Conservation (phyloP, 805 yeast genomes). For the Yarrowia porcina region DNA sequence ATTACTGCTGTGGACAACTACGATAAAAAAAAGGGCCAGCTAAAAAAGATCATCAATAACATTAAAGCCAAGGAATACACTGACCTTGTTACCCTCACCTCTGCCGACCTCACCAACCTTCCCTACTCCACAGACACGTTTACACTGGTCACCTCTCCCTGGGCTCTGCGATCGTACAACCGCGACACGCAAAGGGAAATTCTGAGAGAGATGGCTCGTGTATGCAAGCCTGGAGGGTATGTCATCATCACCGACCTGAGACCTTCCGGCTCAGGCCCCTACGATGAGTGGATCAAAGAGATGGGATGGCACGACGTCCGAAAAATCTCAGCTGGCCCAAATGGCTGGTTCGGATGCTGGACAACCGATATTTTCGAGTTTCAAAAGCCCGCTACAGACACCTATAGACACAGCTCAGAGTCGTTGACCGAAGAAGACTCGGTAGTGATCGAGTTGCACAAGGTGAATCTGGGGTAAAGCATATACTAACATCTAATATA, state of each 20-base stretch:
- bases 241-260: conserved; percentile 10
- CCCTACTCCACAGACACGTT: conserved; percentile 10
- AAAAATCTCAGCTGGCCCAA: conserved; percentile 15
- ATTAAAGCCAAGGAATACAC: conserved; percentile 23
- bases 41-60: conserved; percentile 20
- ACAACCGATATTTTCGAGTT: background rate
- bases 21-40: conserved; percentile 10
- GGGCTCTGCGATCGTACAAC: background rate
- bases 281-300: conserved; percentile 13
- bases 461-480: background rate
- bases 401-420: conserved; percentile 11
- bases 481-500: background rate
- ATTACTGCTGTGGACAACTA: conserved; percentile 17
- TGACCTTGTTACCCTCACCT: conserved; percentile 9
- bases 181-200: background rate
- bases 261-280: background rate
- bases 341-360: conserved; percentile 25
- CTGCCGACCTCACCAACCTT: conserved; percentile 12
- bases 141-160: conserved; percentile 12
- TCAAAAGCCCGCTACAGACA: background rate
- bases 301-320: conserved; percentile 21
- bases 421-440: conserved; percentile 9
- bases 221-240: conserved; percentile 18
- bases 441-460: background rate
- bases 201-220: conserved; percentile 21